Percentiles rank a stretch among this genome's conserved stretches.
Evolutionary conservation across 805 yeast species (phyloP).

Genomic region (Jamesozyma lodderae): DNA sequence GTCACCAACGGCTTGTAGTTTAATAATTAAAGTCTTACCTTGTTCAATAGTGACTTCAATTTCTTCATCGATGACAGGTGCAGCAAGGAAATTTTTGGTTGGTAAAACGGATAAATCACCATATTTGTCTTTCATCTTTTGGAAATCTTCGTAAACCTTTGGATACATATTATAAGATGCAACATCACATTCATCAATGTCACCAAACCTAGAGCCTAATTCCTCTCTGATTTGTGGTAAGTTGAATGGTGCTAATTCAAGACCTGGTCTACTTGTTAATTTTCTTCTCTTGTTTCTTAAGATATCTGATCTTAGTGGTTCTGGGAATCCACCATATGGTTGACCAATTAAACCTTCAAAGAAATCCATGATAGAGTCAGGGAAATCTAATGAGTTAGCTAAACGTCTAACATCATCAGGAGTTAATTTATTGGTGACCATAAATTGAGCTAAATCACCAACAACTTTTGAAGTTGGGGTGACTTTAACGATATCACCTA

Average conservation of each 20-base stretch:
- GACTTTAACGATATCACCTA: conserved; percentile 96
- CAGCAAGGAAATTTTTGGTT: conserved; percentile 80
- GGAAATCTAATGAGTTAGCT: conserved; percentile 92
- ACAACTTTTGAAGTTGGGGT: conserved; percentile 99
- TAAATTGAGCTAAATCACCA: conserved; percentile 98
- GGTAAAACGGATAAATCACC: conserved; percentile 95
- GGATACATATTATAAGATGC: conserved; percentile 98
- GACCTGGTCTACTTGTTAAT: conserved; percentile 85
- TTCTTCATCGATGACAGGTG: conserved; percentile 83
- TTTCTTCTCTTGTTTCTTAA: conserved; percentile 88
- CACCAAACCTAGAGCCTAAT: conserved; percentile 67
- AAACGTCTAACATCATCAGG: conserved; percentile 79
- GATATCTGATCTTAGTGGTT: conserved; percentile 88
- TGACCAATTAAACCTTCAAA: conserved; percentile 99
- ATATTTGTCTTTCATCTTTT: conserved; percentile 60
- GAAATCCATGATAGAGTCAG: conserved; percentile 95
- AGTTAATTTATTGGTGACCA: conserved; percentile 89
- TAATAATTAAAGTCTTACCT: conserved; percentile 89
- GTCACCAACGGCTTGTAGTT: conserved; percentile 88
- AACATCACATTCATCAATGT: conserved; percentile 75
- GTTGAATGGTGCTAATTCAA: conserved; percentile 78
- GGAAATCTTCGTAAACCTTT: conserved; percentile 86
- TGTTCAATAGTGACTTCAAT: conserved; percentile 81
- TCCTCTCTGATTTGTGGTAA: conserved; percentile 63
- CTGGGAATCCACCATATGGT: conserved; percentile 99